phyloP scores from a whole-genome alignment of 2,329 filamentous ascomycete genomes.

The Ophiostoma australiae region DNA sequence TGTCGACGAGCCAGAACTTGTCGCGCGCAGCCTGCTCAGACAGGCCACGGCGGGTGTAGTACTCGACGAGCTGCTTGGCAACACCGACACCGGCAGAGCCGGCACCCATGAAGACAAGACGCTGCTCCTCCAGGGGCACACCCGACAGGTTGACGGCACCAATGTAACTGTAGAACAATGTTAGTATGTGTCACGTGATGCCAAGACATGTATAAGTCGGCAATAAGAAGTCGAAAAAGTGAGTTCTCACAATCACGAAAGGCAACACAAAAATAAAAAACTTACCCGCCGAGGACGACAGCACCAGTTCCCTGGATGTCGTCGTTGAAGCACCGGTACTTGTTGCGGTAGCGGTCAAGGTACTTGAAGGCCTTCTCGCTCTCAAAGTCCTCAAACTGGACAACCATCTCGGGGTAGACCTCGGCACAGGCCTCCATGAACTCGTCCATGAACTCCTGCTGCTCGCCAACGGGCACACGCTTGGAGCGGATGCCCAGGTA shows the following conservation, averaged over 20 bases:
- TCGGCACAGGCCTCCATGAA: conserved; percentile 90
- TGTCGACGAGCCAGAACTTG: conserved; percentile 97
- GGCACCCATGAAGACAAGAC: conserved; percentile 91
- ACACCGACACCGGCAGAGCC: conserved; percentile 95
- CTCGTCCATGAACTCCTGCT: conserved; percentile 92
- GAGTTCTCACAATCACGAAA: background rate
- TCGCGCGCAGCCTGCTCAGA: conserved; percentile 79
- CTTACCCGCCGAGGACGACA: conserved; percentile 79
- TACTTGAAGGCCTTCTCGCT: conserved; percentile 87
- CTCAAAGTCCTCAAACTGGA: conserved; percentile 98
- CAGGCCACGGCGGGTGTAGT: conserved; percentile 88
- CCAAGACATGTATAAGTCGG: conserved; percentile 22
- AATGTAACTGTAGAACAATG: conserved; percentile 50
- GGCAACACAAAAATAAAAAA: conserved; percentile 21
- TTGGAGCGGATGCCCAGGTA: conserved; percentile 86
- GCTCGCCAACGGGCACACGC: conserved; percentile 71
- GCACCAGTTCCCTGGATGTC: conserved; percentile 97
- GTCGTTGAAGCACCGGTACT: conserved; percentile 96
- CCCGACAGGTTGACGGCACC: conserved; percentile 76
- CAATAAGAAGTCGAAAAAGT: background rate
- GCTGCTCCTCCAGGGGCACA: conserved; percentile 81
- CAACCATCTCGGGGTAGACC: conserved; percentile 60
- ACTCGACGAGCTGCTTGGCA: conserved; percentile 95
- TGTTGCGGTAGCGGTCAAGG: conserved; percentile 79
- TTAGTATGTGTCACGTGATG: conserved; percentile 24